These are phyloP conservation scores for Basipetospora chlamydospora DNA, from an alignment of 2,329 filamentous ascomycete species.

Conservation along the genomic window DNA sequence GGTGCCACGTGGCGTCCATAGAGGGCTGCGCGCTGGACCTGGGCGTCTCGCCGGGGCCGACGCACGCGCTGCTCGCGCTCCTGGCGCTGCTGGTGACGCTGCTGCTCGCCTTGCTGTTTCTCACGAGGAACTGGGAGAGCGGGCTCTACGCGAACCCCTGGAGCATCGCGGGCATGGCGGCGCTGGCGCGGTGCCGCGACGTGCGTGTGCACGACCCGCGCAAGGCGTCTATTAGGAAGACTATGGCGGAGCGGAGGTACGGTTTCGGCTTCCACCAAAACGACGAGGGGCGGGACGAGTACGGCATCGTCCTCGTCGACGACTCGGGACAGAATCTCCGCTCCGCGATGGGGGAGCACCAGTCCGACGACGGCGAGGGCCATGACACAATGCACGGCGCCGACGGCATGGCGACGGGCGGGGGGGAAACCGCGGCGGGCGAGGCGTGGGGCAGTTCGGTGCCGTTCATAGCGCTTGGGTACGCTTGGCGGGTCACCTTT, in stretches of 20 bases:
- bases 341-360: neutral
- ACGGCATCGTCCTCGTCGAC: slow-evolving; percentile 17
- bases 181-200: slow-evolving; percentile 17
- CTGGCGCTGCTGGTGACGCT: slow-evolving; percentile 17
- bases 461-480: slow-evolving; percentile 21
- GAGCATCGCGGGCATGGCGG: slow-evolving; percentile 22
- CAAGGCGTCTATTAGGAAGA: slow-evolving; percentile 9
- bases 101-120: slow-evolving; percentile 13
- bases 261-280: slow-evolving; percentile 16
- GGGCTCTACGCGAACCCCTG: slow-evolving; percentile 25
- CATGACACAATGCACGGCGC: slow-evolving; percentile 2
- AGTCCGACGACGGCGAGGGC: slow-evolving; percentile 6
- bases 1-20: slow-evolving; percentile 16
- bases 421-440: neutral
- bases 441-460: slow-evolving; percentile 6
- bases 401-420: slow-evolving; percentile 1
- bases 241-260: slow-evolving; percentile 11
- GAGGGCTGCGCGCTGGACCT: slow-evolving; percentile 19
- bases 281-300: slow-evolving; percentile 13
- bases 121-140: slow-evolving; percentile 20
- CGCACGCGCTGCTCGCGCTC: slow-evolving; percentile 18
- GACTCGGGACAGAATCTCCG: slow-evolving; percentile 12
- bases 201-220: slow-evolving; percentile 13
- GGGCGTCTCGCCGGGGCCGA: slow-evolving; percentile 17
- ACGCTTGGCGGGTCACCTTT: slow-evolving; percentile 19